Evolutionary conservation across 768 basidiomycete species (phyloP).

Genomic region (Gelatoporia subvermispora): DNA sequence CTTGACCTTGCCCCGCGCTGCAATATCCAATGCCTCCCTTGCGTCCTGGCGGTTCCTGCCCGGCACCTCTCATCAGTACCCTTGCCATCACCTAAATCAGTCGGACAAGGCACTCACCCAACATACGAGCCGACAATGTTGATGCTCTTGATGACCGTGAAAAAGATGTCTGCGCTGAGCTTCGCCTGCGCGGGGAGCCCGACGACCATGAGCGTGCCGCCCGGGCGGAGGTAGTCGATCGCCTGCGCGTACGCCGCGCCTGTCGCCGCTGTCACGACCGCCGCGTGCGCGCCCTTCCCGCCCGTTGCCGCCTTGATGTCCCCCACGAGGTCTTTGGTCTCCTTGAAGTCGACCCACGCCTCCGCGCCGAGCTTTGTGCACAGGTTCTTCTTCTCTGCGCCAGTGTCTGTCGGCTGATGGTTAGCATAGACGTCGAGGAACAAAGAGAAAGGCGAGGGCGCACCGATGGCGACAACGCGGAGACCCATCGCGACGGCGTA

Average conservation of each 20-base stretch:
- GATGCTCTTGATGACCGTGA: slow-evolving; percentile 62
- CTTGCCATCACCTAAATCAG: slow-evolving; percentile 3
- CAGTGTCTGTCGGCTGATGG: slow-evolving; percentile 46
- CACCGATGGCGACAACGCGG: slow-evolving; percentile 72
- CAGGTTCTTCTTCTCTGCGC: slow-evolving; percentile 65
- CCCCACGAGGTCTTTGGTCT: slow-evolving; percentile 57
- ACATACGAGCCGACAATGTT: slow-evolving; percentile 45
- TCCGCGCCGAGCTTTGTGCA: slow-evolving; percentile 64
- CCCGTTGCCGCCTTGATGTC: slow-evolving; percentile 60
- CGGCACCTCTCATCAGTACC: slow-evolving; percentile 30
- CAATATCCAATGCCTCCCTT: slow-evolving; percentile 73
- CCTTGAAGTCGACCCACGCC: slow-evolving; percentile 74
- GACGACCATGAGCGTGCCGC: slow-evolving; percentile 73
- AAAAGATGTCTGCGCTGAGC: slow-evolving; percentile 63
- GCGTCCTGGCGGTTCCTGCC: slow-evolving; percentile 81
- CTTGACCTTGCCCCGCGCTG: slow-evolving; percentile 64
- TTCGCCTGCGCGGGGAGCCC: slow-evolving; percentile 60
- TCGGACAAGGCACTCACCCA: slow-evolving; percentile 21
- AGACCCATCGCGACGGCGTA: slow-evolving; percentile 77
- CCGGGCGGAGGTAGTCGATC: slow-evolving; percentile 68
- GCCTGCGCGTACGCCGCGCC: slow-evolving; percentile 46
- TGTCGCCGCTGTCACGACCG: slow-evolving; percentile 54
- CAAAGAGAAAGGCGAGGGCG: background rate
- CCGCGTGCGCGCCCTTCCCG: slow-evolving; percentile 70
- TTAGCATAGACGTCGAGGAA: background rate